A percentile compares a stretch with the other conserved stretches of the same genome.
phyloP scores from a whole-genome alignment of 2,329 filamentous ascomycete genomes.

The Colletotrichum scovillei region DNA sequence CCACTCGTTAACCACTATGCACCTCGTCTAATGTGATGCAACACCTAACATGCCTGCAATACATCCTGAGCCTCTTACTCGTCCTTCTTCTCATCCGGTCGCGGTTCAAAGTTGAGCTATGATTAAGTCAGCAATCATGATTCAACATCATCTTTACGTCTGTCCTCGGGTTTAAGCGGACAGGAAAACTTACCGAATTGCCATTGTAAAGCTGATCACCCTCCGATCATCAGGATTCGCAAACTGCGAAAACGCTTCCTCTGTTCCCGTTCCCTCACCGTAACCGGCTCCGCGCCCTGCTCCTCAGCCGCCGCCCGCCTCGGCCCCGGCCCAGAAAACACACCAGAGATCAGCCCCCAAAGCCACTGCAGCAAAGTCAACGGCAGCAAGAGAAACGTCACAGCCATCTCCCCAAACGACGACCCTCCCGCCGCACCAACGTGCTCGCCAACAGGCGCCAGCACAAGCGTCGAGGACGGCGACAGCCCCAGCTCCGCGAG shows the following conservation, averaged over 20 bases:
- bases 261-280: too few species aligned
- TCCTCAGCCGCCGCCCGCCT: conserved; percentile 25
- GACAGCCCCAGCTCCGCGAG: conserved; percentile 78
- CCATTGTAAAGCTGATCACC: conserved; percentile 86
- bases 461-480: conserved; percentile 84
- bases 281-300: conserved; percentile 38
- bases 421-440: conserved; percentile 47
- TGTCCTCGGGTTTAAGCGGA: too few species aligned
- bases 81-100: conserved; percentile 64
- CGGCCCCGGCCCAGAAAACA: conserved; percentile 42
- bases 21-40: not conserved
- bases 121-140: conserved; percentile 45
- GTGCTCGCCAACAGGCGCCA: conserved; percentile 74
- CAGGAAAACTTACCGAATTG: conserved; percentile 74
- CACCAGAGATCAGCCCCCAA: conserved; percentile 41
- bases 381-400: conserved; percentile 25
- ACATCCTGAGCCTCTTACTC: not conserved
- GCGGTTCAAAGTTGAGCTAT: conserved; percentile 78
- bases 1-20: conserved; percentile 12
- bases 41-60: not conserved
- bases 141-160: too few species aligned
- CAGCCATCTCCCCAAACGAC: conserved; percentile 35
- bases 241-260: conserved; percentile 53
- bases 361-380: conserved; percentile 49
- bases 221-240: conserved; percentile 64